A percentile compares a stretch with the other conserved stretches of the same genome.
Evolutionary conservation across 2,329 filamentous ascomycete genomes (phyloP).

Genomic region (Pseudogymnoascus sp.): DNA sequence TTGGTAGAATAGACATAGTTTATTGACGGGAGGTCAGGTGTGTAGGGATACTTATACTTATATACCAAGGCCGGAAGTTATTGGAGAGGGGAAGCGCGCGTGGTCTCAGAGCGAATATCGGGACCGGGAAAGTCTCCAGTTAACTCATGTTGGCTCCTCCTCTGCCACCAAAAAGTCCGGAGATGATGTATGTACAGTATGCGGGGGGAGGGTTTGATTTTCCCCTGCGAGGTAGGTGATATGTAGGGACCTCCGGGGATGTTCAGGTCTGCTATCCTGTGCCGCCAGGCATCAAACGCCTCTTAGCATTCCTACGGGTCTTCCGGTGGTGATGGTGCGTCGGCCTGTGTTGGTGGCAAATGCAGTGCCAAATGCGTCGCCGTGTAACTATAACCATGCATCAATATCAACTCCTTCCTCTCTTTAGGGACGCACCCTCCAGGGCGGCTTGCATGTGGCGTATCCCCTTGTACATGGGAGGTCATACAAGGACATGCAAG

Average conservation of each 20-base stretch:
- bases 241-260: not conserved
- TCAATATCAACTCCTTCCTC: not conserved
- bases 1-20: not conserved
- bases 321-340: not conserved
- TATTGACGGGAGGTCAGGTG: not conserved
- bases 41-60: not conserved
- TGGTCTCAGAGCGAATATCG: not conserved
- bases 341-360: not conserved
- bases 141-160: not conserved
- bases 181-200: not conserved
- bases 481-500: not conserved
- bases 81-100: not conserved
- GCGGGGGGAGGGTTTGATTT: not conserved
- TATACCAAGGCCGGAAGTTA: not conserved
- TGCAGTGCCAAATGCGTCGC: conserved; percentile 1
- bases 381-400: conserved; percentile 3
- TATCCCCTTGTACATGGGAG: not conserved
- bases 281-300: not conserved
- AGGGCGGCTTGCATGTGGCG: not conserved
- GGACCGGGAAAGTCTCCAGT: not conserved
- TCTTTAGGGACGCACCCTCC: not conserved
- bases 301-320: not conserved
- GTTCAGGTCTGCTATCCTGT: not conserved
- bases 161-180: not conserved
- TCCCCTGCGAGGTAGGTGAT: not conserved